Percentiles rank a stretch among this genome's conserved stretches.
These are phyloP conservation scores for Globisporangium lucens DNA, from an alignment of 352 stramenopile genomes.

Conservation along the genomic window DNA sequence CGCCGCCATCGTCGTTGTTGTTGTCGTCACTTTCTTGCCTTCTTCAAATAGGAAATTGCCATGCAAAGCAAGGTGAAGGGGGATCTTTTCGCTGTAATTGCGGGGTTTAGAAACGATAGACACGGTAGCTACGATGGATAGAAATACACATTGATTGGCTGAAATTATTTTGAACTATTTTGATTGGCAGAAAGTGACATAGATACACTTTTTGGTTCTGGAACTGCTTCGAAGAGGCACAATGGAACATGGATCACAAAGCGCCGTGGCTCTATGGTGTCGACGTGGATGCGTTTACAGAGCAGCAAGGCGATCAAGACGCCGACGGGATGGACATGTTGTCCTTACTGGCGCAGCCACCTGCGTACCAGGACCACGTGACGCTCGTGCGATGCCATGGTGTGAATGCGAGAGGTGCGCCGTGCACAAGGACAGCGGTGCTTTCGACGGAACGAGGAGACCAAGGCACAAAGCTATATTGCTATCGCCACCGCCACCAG, in stretches of 20 bases:
- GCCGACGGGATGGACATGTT: not conserved
- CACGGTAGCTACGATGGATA: not conserved
- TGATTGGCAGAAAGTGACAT: not conserved
- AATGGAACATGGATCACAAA: conserved; percentile 1
- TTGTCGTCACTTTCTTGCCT: not conserved
- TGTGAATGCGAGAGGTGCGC: not conserved
- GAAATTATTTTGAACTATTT: not conserved
- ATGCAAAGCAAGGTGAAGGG: not conserved
- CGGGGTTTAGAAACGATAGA: conserved; percentile 1
- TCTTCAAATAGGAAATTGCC: conserved; percentile 6
- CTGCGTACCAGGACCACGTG: not conserved
- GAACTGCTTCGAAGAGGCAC: not conserved
- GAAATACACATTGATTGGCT: not conserved
- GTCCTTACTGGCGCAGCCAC: not conserved
- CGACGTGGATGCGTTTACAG: not conserved
- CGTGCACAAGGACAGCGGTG: conserved; percentile 17
- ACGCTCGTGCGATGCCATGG: conserved; percentile 15
- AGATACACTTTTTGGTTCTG: conserved; percentile 4
- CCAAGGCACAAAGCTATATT: conserved; percentile 1
- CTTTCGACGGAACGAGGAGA: not conserved
- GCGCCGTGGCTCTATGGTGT: conserved; percentile 19
- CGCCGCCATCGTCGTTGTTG: not conserved
- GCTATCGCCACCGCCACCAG: conserved; percentile 16
- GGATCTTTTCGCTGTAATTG: not conserved
- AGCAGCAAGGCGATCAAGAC: not conserved